Percentiles rank a stretch among this genome's conserved stretches.
Evolutionary conservation across 768 basidiomycete species (phyloP).

Genomic region (Chlorophyllum brunneum): DNA sequence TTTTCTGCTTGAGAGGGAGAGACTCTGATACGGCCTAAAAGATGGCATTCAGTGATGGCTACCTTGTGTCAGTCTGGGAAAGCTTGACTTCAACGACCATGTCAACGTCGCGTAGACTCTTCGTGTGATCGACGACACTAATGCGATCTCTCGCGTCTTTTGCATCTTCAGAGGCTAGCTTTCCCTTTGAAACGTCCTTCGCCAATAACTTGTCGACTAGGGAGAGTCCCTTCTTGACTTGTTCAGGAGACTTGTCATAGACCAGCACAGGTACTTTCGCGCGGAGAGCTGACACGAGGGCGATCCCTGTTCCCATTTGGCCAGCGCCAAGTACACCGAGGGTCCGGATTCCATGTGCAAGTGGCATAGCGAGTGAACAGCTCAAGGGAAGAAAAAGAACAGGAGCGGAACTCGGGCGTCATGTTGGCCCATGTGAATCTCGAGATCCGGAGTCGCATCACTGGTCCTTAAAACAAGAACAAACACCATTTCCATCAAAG

Average conservation of each 20-base stretch:
- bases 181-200: conserved; percentile 88
- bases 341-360: conserved; percentile 69
- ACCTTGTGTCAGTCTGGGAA: background rate
- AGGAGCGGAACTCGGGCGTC: conserved; percentile 2
- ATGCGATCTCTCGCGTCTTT: conserved; percentile 71
- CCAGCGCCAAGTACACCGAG: conserved; percentile 81
- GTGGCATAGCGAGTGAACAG: conserved; percentile 7
- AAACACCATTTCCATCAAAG: too few relatives aligned
- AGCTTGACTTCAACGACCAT: conserved; percentile 82
- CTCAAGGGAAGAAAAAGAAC: background rate
- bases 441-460: background rate
- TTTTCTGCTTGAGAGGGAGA: conserved; percentile 67
- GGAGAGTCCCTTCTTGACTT: conserved; percentile 68
- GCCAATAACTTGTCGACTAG: conserved; percentile 79
- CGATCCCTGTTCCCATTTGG: conserved; percentile 92
- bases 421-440: conserved; percentile 6
- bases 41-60: background rate
- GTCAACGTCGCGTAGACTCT: conserved; percentile 73
- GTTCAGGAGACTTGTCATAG: conserved; percentile 74
- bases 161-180: conserved; percentile 63
- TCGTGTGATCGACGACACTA: conserved; percentile 49
- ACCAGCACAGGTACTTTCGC: conserved; percentile 84
- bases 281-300: conserved; percentile 78
- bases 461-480: background rate
- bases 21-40: conserved; percentile 88